Conservation (phyloP, 257 asterid species). For the Lycium ferocissimum region DNA sequence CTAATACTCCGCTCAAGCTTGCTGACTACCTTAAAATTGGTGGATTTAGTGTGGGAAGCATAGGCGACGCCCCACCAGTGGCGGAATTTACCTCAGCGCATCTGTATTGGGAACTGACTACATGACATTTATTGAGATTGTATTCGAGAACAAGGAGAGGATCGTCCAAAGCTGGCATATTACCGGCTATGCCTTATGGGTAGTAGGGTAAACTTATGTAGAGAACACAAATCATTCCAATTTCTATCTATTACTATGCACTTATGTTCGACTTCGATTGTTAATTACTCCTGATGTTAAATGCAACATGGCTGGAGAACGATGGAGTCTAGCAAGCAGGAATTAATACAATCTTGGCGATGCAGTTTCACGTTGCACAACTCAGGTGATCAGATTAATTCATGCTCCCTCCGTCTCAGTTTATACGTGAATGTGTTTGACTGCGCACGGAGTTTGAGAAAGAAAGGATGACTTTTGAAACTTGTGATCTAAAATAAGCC, state of each 20-base stretch:
- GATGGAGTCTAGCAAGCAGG: conserved; percentile 63
- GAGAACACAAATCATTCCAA: background rate
- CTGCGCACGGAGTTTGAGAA: no score
- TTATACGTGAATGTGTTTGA: no score
- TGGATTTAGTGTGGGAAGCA: conserved; percentile 28
- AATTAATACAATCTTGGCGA: conserved; percentile 65
- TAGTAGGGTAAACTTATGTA: conserved; percentile 73
- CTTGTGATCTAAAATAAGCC: no score
- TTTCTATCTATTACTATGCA: background rate
- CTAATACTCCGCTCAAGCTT: conserved; percentile 35
- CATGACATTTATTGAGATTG: conserved; percentile 71
- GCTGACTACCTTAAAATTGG: conserved; percentile 40
- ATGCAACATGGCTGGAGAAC: conserved; percentile 74
- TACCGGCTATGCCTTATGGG: conserved; percentile 78
- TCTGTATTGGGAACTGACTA: conserved; percentile 75
- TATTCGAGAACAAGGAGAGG: conserved; percentile 69
- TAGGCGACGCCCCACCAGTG: conserved; percentile 62
- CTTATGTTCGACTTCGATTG: background rate
- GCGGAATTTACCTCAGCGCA: conserved; percentile 76
- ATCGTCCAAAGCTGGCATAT: conserved; percentile 85
- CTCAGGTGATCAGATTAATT: conserved; percentile 48
- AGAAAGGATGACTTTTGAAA: no score
- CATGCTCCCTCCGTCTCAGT: no score
- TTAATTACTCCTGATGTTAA: background rate
- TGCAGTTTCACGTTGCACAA: conserved; percentile 66